Evolutionary conservation across 2,329 filamentous ascomycete species (phyloP).

Genomic region (Pyricularia sp.): DNA sequence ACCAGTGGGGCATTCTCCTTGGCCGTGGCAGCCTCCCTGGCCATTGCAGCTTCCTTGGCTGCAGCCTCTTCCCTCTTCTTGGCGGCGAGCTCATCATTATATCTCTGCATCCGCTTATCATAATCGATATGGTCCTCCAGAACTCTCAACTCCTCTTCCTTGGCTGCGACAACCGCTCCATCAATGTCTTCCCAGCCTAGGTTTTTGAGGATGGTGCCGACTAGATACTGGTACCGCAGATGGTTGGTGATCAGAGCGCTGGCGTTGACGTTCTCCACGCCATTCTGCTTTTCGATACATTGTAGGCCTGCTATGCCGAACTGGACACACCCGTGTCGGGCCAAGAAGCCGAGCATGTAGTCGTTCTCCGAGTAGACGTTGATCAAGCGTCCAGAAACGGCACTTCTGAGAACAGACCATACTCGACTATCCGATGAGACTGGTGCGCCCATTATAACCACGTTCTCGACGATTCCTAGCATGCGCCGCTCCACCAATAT

Average conservation of each 20-base stretch:
- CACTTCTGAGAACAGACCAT: slow-evolving; percentile 70
- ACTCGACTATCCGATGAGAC: slow-evolving; percentile 61
- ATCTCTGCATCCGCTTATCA: slow-evolving; percentile 9
- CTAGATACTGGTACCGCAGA: slow-evolving; percentile 58
- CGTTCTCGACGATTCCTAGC: slow-evolving; percentile 81
- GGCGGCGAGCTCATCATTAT: background rate
- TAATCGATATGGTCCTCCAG: slow-evolving; percentile 17
- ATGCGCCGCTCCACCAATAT: slow-evolving; percentile 69
- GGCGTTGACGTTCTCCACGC: slow-evolving; percentile 59
- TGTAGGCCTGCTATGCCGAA: slow-evolving; percentile 81
- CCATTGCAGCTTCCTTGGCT: background rate
- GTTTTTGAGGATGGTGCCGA: slow-evolving; percentile 56
- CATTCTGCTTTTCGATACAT: slow-evolving; percentile 54
- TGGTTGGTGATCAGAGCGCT: slow-evolving; percentile 60
- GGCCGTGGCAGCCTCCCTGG: background rate
- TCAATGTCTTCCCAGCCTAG: slow-evolving; percentile 62
- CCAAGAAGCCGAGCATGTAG: slow-evolving; percentile 80
- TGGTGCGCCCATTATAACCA: slow-evolving; percentile 75
- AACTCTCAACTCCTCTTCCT: slow-evolving; percentile 20
- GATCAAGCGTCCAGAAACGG: slow-evolving; percentile 74
- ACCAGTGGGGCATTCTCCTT: background rate
- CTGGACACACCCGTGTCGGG: slow-evolving; percentile 72
- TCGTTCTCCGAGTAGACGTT: slow-evolving; percentile 87
- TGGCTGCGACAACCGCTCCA: slow-evolving; percentile 21
- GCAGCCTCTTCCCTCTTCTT: background rate